Percentiles rank a stretch among this genome's conserved stretches.
Evolutionary conservation across 192 early-diverging fungal species (phyloP).

Genomic region (Dissophora globulifera): DNA sequence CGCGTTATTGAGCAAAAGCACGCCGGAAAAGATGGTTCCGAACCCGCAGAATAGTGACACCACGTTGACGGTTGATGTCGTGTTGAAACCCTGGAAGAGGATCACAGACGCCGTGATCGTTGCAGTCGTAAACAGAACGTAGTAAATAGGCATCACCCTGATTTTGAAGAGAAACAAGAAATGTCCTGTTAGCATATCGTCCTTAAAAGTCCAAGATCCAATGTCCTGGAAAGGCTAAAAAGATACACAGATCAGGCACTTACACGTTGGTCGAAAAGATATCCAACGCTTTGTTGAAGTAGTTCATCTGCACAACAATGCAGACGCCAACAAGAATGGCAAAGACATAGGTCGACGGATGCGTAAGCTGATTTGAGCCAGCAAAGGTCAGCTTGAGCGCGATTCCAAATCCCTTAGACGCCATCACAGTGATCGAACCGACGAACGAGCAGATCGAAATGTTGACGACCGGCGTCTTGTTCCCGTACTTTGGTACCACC

Average conservation of each 20-base stretch:
- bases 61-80: constrained; percentile 76
- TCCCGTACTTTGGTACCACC: constrained; percentile 84
- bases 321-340: constrained; percentile 79
- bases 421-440: constrained; percentile 93
- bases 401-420: constrained; percentile 94
- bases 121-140: constrained; percentile 94
- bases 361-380: constrained; percentile 90
- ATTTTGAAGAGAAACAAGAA: constrained; percentile 14
- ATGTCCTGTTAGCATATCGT: too few species aligned
- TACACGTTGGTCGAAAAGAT: constrained; percentile 91
- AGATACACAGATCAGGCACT: constrained; percentile 12
- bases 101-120: constrained; percentile 92
- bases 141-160: constrained; percentile 91
- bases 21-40: constrained; percentile 92
- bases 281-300: constrained; percentile 97
- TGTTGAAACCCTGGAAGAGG: constrained; percentile 89
- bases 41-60: constrained; percentile 90
- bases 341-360: constrained; percentile 92
- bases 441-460: constrained; percentile 96
- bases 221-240: too few species aligned
- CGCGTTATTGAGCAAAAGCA: constrained; percentile 81
- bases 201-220: too few species aligned
- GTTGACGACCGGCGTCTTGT: constrained; percentile 85
- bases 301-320: constrained; percentile 97
- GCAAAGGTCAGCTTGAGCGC: constrained; percentile 93